Evolutionary conservation across 306 rosid genomes (phyloP).

Genomic region (Gillenia trifoliata): DNA sequence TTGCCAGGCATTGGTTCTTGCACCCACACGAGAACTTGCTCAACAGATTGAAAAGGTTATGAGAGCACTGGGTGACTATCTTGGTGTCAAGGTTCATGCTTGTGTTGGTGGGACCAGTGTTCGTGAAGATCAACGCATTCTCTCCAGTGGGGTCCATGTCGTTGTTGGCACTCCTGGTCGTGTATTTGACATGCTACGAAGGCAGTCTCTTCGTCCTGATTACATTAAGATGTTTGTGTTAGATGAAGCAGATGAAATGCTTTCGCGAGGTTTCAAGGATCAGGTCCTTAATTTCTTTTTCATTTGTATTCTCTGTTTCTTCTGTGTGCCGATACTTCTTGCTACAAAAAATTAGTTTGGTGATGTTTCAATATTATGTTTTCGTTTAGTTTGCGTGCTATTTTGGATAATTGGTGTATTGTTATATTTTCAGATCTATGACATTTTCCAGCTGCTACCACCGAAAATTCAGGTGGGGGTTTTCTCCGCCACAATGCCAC

Average conservation of each 20-base stretch:
- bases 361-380: not conserved
- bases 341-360: not conserved
- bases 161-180: constrained; percentile 77
- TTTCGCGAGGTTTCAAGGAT: constrained; percentile 74
- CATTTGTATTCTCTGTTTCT: not conserved
- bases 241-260: constrained; percentile 85
- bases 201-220: constrained; percentile 60
- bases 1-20: constrained; percentile 76
- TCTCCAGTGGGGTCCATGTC: constrained; percentile 57
- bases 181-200: constrained; percentile 66
- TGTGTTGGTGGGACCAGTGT: constrained; percentile 76
- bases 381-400: not conserved
- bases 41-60: constrained; percentile 79
- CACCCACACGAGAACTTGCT: constrained; percentile 77
- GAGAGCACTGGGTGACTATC: constrained; percentile 70
- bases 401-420: not conserved
- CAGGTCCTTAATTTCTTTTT: constrained; percentile 37
- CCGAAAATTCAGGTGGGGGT: constrained; percentile 72
- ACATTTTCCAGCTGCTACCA: constrained; percentile 74
- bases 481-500: constrained; percentile 75
- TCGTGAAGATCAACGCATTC: constrained; percentile 60
- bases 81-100: constrained; percentile 77
- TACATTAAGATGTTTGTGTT: constrained; percentile 54
- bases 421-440: constrained; percentile 48
- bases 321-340: not conserved